Evolutionary conservation across 495 filamentous ascomycete species (phyloP), one percentile per base, ranked within the genome.

Genomic region (Xylaria venustula): DNA sequence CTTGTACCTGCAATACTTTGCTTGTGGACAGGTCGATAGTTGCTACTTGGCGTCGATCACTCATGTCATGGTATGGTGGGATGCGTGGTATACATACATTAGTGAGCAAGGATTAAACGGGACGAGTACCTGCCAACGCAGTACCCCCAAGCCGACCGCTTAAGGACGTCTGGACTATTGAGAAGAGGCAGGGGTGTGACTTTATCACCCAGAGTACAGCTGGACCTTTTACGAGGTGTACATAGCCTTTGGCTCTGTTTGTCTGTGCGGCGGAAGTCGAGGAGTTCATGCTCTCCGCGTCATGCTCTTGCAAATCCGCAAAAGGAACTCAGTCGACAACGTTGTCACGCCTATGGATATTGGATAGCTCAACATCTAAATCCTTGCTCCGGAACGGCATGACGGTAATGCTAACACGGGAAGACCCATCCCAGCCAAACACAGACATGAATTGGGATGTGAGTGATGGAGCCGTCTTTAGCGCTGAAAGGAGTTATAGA

Each of bases 41-140:
- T 14, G 50, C 49, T 61, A 54, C 58, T 61, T 61, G 58, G 58
- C 58, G 58, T 61, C 58, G 58, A 61, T 61, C 58, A 61, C 56
- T 59, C 46, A 59, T 59, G 54, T 41, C 54, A 58, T 58, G 54
- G 19, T 47, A 49, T 58, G 54, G 42, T 58, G 23, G 56, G 45
- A 51, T 61, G 58, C 50, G 49, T 53, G 50, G 58, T 61, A 58
- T 36, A 61, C 58, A 22, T 61, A 54, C 58, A 61, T 54, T 36
- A 30, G 30, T 17, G n/a, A 17, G 25, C 58, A 61, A 25, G 58
- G 58, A 54, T 61, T 45, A 36, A 30, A 54, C 58, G 58, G 58
- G 50, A 48, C 40, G 41, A 54, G 50, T 61, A 61, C 58, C 49
- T 47, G 58, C 47, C 40, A 61, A 40, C 32, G 50, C 41, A 61